A percentile compares a stretch with the other conserved stretches of the same genome.
Evolutionary conservation across 2,329 filamentous ascomycete species (phyloP).

Genomic region (Pseudocercospora pini-densiflorae): DNA sequence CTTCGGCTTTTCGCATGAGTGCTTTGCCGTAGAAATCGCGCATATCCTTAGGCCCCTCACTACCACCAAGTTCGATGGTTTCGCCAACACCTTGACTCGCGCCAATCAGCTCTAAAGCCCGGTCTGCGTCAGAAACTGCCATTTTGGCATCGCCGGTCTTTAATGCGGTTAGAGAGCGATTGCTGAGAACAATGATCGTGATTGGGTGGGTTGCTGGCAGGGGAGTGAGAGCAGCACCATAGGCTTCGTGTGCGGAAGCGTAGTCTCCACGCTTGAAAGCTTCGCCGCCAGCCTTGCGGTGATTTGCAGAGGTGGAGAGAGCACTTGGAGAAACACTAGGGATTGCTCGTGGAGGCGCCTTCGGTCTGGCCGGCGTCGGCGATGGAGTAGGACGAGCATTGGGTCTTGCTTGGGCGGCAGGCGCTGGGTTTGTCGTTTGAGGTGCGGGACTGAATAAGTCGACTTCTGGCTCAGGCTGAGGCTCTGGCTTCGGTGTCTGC

Average conservation of each 20-base stretch:
- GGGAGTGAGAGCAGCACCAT: conserved; percentile 74
- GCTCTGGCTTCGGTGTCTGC: conserved; percentile 51
- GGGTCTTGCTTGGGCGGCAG: conserved; percentile 13
- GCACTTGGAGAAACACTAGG: conserved; percentile 71
- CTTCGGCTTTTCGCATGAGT: conserved; percentile 91
- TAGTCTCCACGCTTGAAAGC: conserved; percentile 97
- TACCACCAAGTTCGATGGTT: conserved; percentile 68
- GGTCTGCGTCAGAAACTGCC: conserved; percentile 82
- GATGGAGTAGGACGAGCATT: conserved; percentile 45
- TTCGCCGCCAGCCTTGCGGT: conserved; percentile 79
- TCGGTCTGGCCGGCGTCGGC: conserved; percentile 49
- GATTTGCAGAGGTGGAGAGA: conserved; percentile 74
- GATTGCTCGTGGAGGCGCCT: conserved; percentile 61
- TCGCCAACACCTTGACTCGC: conserved; percentile 78
- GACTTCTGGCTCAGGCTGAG: conserved; percentile 38
- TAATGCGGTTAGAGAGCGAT: conserved; percentile 84
- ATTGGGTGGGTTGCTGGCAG: conserved; percentile 82
- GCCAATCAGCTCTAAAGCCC: conserved; percentile 79
- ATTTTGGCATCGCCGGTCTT: conserved; percentile 92
- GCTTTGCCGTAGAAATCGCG: conserved; percentile 93
- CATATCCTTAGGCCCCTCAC: conserved; percentile 75
- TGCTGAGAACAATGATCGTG: conserved; percentile 85
- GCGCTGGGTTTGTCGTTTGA: conserved; percentile 17
- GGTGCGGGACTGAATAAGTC: conserved; percentile 42
- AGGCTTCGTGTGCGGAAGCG: conserved; percentile 80